Percentiles rank a stretch among this genome's conserved stretches.
Evolutionary conservation across 2,329 filamentous ascomycete genomes (phyloP).

Genomic region (Drechslera avenae): DNA sequence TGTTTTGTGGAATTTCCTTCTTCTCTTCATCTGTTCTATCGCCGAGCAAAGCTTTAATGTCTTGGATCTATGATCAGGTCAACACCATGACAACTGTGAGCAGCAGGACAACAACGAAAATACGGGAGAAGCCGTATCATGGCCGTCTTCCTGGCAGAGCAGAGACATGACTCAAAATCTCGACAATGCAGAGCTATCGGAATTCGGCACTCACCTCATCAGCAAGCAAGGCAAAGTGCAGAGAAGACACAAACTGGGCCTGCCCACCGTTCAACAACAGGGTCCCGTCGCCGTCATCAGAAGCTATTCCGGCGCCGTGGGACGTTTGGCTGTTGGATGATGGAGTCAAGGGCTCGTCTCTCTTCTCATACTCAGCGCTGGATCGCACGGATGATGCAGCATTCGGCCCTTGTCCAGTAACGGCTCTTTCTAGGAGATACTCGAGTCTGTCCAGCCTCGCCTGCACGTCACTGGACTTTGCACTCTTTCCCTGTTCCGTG

Average conservation of each 20-base stretch:
- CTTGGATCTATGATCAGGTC: constrained; percentile 40
- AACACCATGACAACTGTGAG: not conserved
- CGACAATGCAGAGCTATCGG: not conserved
- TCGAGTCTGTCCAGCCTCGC: constrained; percentile 46
- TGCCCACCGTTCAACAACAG: constrained; percentile 45
- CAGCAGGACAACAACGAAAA: too few species aligned
- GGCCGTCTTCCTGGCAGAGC: too few species aligned
- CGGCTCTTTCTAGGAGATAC: constrained; percentile 42
- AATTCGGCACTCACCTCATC: constrained; percentile 40
- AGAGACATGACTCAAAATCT: not conserved
- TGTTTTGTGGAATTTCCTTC: constrained; percentile 36
- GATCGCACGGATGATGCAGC: constrained; percentile 22
- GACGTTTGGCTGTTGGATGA: constrained; percentile 43
- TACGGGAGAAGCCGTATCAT: too few species aligned
- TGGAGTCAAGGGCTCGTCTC: constrained; percentile 35
- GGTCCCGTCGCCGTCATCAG: constrained; percentile 45
- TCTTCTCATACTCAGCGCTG: constrained; percentile 26
- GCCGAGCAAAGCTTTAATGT: constrained; percentile 46
- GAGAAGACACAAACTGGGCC: constrained; percentile 48
- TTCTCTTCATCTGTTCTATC: constrained; percentile 40
- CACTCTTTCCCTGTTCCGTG: constrained; percentile 23
- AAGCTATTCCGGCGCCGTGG: constrained; percentile 43
- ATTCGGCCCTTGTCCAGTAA: constrained; percentile 26
- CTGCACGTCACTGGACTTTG: constrained; percentile 43
- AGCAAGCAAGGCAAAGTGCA: constrained; percentile 48